phyloP scores from a whole-genome alignment of 73 alveolate species.

The Paraurostyla sp. region DNA sequence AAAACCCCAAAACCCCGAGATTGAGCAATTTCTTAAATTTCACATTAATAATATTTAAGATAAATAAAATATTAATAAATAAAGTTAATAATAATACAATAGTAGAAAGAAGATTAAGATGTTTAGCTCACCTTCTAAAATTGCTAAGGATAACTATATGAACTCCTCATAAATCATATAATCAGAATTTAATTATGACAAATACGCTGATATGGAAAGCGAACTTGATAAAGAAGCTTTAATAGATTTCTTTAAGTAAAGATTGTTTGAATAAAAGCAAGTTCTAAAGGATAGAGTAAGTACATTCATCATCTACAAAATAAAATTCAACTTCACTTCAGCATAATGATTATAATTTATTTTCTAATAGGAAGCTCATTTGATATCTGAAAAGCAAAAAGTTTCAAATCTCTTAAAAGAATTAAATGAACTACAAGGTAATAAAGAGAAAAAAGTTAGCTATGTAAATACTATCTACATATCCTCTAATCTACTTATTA shows the following conservation, averaged over 20 bases:
- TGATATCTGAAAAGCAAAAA: not conserved
- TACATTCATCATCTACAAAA: not conserved
- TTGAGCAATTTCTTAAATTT: no score
- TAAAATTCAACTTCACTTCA: not conserved
- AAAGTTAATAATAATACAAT: no score
- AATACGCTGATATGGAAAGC: conserved; percentile 43
- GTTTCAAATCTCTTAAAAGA: not conserved
- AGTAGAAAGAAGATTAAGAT: no score
- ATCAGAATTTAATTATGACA: not conserved
- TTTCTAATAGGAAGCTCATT: not conserved
- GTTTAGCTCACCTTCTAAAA: conserved; percentile 43
- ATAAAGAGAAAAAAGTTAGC: not conserved
- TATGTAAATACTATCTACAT: not conserved
- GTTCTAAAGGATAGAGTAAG: not conserved
- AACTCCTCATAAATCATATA: not conserved
- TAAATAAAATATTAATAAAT: no score
- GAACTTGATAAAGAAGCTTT: not conserved
- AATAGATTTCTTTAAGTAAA: not conserved
- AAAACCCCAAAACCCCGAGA: no score
- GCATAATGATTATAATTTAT: not conserved
- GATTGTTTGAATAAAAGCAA: not conserved
- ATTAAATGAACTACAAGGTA: not conserved
- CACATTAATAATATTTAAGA: no score
- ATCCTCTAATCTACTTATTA: not conserved
- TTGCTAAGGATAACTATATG: not conserved